Conservation (phyloP, 1,284 basidiomycete species). For the Sparassis latifolia region DNA sequence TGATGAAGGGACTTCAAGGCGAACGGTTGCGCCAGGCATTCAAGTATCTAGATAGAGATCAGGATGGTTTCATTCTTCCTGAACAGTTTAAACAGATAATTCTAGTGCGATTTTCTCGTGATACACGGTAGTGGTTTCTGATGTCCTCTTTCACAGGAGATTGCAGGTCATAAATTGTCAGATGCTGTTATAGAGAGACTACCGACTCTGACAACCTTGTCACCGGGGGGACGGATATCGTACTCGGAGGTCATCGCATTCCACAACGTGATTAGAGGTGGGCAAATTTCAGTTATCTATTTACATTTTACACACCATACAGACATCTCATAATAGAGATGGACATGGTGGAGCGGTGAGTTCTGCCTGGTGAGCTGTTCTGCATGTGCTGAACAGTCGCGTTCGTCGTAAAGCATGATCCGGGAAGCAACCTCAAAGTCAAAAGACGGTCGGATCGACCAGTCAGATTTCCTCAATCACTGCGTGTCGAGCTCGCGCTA, state of each 20-base stretch:
- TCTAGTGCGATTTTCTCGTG: conserved; percentile 42
- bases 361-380: not conserved
- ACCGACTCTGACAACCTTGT: conserved; percentile 83
- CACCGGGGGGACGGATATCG: conserved; percentile 83
- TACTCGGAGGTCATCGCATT: conserved; percentile 95
- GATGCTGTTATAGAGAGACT: conserved; percentile 85
- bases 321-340: conserved; percentile 52
- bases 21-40: conserved; percentile 93
- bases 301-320: too few relatives aligned
- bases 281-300: conserved; percentile 18
- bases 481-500: conserved; percentile 77
- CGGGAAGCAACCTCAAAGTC: conserved; percentile 84
- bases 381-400: not conserved
- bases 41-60: conserved; percentile 80
- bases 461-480: conserved; percentile 75
- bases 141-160: conserved; percentile 51
- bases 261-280: conserved; percentile 86
- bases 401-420: conserved; percentile 48
- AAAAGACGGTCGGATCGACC: conserved; percentile 88
- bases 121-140: conserved; percentile 4
- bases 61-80: conserved; percentile 87
- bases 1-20: conserved; percentile 96
- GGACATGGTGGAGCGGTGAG: conserved; percentile 89
- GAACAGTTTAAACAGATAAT: conserved; percentile 93
- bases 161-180: conserved; percentile 92